Base-by-base conservation (phyloP, 179 eudicot species). In the Silene noctiflora region DNA sequence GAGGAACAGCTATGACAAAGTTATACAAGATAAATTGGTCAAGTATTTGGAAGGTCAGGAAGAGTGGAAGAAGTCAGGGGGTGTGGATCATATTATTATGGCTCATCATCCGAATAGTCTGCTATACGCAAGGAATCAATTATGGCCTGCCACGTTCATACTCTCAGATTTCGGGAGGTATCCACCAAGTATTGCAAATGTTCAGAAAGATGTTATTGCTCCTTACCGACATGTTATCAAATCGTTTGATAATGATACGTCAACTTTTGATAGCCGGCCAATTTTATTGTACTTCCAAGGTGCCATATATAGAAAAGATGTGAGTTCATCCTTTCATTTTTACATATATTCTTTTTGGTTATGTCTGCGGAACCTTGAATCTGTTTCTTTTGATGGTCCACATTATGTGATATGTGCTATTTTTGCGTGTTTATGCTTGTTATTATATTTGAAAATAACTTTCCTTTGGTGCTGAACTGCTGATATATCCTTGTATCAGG, bases 21-120 rank as follows among this genome's bases (percentile, higher is more conserved):
- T 82, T 42, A 82, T 84, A 10, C 97, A 94, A 75, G 84, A 88
- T 39, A 84, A 89, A 72, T 80, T 94, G 85, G 96, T 92, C 1
- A 42, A 76, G 76, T 90, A 82, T 80, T 73, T 94, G 86, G 85
- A 75, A 44, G 73, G 83, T 66, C 96, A 87, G 76, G 87, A 87
- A 58, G 97, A 92, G 77, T 94, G 98, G 98, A 90, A 88, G 80
- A 84, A 82, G 74, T 92, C 96, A 4, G 94, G 93, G 12, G 98
- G 98, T 16, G 82, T 77, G 7, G 98, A 94, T 70, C 97, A 94
- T 79, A 80, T 94, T 59, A 85, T 94, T 16, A 6, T 92, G 73
- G 98, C 98, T 58, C 98, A 94, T 53, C 98, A 94, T 78, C 98
- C 97, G 4, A 94, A 94, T 76, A 92, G 97, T 80, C 76, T 94